Evolutionary conservation across 2,329 filamentous ascomycete genomes (phyloP).

Genomic region (Sporothrix mexicana): DNA sequence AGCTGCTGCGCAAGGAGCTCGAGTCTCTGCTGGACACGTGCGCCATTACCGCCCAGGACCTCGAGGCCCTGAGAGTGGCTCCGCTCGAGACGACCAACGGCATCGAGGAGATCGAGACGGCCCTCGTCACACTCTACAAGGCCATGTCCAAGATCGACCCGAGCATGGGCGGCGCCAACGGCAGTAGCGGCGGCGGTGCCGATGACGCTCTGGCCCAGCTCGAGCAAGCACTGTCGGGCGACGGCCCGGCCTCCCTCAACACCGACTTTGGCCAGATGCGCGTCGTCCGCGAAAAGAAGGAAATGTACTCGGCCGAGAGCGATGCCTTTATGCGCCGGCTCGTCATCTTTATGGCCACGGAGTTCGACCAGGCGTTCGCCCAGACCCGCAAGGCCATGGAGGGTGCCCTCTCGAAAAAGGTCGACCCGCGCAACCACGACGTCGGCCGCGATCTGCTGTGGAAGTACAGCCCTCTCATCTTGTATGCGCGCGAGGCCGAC

Average conservation of each 20-base stretch:
- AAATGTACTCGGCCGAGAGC: conserved; percentile 81
- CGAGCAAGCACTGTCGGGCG: conserved; percentile 54
- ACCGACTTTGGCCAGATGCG: conserved; percentile 87
- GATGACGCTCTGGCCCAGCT: conserved; percentile 26
- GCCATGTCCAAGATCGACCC: conserved; percentile 95
- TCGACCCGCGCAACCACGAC: conserved; percentile 74
- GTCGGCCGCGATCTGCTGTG: conserved; percentile 76
- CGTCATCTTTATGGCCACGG: conserved; percentile 79
- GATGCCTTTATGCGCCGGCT: conserved; percentile 77
- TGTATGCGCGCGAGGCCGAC: conserved; percentile 88
- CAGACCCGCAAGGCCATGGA: conserved; percentile 71
- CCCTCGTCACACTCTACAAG: conserved; percentile 83
- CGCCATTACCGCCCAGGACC: conserved; percentile 77
- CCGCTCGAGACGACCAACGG: conserved; percentile 74
- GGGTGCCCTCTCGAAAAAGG: conserved; percentile 66
- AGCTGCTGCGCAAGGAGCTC: conserved; percentile 87
- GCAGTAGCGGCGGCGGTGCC: conserved; percentile 52
- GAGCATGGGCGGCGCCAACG: conserved; percentile 61
- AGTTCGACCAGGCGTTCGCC: conserved; percentile 77
- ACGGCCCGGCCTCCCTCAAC: conserved; percentile 57
- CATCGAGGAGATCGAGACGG: conserved; percentile 76
- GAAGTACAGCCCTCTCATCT: conserved; percentile 84
- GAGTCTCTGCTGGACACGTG: conserved; percentile 89
- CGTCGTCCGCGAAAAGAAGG: conserved; percentile 91
- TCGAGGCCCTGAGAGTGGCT: conserved; percentile 74